A percentile compares a stretch with the other conserved stretches of the same genome.
These are phyloP conservation scores for Corymbia citriodora DNA, from an alignment of 441 rosid species.

Conservation along the genomic window DNA sequence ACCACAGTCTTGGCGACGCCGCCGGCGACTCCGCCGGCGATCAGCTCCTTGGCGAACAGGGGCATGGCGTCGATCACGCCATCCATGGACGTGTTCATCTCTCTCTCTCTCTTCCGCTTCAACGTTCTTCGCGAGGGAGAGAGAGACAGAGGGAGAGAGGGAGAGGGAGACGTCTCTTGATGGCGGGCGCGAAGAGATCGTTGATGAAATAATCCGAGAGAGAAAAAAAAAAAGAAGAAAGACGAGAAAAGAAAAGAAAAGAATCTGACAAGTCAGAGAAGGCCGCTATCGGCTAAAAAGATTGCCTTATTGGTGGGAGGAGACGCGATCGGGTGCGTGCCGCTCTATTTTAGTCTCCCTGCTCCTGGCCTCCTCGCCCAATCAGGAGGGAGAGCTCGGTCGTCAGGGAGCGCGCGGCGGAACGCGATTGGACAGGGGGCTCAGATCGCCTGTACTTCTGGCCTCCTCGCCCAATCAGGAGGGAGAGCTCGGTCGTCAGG, in stretches of 20 bases:
- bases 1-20: constrained; percentile 80
- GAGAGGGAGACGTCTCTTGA: not conserved
- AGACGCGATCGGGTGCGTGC: not conserved
- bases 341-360: not conserved
- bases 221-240: not conserved
- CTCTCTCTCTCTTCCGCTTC: constrained; percentile 4
- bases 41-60: constrained; percentile 64
- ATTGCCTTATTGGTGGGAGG: not conserved
- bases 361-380: rapidly evolving
- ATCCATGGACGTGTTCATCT: constrained; percentile 21
- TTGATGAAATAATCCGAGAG: not conserved
- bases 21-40: constrained; percentile 92
- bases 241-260: not conserved
- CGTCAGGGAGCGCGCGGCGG: not conserved
- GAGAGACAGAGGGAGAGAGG: not conserved
- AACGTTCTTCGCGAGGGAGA: constrained; percentile 18
- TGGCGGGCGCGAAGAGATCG: not conserved
- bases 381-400: not conserved
- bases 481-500: not conserved
- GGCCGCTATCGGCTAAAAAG: not conserved
- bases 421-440: rapidly evolving
- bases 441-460: not conserved
- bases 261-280: not conserved
- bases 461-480: rapidly evolving
- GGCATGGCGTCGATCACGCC: constrained; percentile 68